phyloP scores from a whole-genome alignment of 192 early-diverging fungal species.

The Funneliformis geosporum region DNA sequence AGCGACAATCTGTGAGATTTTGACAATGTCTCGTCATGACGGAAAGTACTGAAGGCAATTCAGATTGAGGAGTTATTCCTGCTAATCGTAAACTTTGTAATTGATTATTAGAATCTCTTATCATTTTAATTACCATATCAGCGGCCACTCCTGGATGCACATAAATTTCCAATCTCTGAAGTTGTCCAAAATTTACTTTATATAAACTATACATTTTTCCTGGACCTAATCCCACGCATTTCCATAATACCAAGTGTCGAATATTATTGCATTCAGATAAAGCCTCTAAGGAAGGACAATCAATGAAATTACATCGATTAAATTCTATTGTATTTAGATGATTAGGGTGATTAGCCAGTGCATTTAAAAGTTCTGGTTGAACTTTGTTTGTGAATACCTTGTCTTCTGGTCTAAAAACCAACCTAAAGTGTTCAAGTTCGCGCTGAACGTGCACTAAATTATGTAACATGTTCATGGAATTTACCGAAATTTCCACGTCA shows the following conservation, averaged over 20 bases:
- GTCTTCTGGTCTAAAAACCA: background rate
- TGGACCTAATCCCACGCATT: background rate
- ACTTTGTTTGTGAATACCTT: background rate
- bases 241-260: background rate
- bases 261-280: background rate
- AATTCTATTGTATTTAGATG: background rate
- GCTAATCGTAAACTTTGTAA: constrained; percentile 13
- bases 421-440: background rate
- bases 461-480: background rate
- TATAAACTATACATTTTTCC: background rate
- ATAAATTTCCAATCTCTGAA: constrained; percentile 5
- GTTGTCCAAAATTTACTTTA: background rate
- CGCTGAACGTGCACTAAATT: background rate
- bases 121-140: constrained; percentile 15
- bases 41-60: background rate
- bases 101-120: constrained; percentile 8
- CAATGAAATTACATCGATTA: constrained; percentile 15
- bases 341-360: background rate
- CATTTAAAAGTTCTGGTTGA: background rate
- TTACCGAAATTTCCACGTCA: background rate
- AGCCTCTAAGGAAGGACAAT: background rate
- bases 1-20: background rate
- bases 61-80: constrained; percentile 8
- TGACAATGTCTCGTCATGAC: constrained; percentile 8
- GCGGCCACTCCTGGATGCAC: constrained; percentile 1